phyloP scores from a whole-genome alignment of 805 yeast species.

The Candida mattraensis region DNA sequence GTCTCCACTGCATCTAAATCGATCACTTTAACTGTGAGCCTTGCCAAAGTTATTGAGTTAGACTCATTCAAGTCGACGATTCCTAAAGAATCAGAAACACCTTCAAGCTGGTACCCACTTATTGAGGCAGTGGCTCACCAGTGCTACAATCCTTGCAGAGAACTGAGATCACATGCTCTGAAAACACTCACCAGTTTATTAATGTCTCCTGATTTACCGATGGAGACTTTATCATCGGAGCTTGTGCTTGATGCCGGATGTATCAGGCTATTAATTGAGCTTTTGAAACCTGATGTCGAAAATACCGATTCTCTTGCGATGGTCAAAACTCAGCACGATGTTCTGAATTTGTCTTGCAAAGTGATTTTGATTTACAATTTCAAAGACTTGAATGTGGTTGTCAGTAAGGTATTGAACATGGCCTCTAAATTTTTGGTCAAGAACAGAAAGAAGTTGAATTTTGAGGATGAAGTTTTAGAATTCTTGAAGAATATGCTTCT shows the following conservation, averaged over 20 bases:
- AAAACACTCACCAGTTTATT: constrained; percentile 54
- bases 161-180: constrained; percentile 67
- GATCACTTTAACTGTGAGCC: constrained; percentile 55
- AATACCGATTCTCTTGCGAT: constrained; percentile 63
- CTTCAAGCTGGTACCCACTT: constrained; percentile 52
- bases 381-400: constrained; percentile 24
- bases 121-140: constrained; percentile 86
- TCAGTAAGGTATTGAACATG: constrained; percentile 28
- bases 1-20: constrained; percentile 62
- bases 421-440: constrained; percentile 28
- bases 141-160: constrained; percentile 84
- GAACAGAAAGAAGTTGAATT: constrained; percentile 23
- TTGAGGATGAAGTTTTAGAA: constrained; percentile 35
- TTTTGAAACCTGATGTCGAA: constrained; percentile 63
- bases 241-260: constrained; percentile 71
- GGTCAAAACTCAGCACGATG: constrained; percentile 63
- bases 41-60: constrained; percentile 39
- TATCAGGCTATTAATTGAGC: constrained; percentile 67
- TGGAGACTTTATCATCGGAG: constrained; percentile 42
- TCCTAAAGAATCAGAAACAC: constrained; percentile 32
- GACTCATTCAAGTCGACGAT: constrained; percentile 32
- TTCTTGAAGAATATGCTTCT: constrained; percentile 33
- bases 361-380: constrained; percentile 36
- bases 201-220: constrained; percentile 38
- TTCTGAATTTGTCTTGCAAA: constrained; percentile 66